Evolutionary conservation across 805 yeast species (phyloP).

Genomic region (Maudiozyma pseudohumilis): DNA sequence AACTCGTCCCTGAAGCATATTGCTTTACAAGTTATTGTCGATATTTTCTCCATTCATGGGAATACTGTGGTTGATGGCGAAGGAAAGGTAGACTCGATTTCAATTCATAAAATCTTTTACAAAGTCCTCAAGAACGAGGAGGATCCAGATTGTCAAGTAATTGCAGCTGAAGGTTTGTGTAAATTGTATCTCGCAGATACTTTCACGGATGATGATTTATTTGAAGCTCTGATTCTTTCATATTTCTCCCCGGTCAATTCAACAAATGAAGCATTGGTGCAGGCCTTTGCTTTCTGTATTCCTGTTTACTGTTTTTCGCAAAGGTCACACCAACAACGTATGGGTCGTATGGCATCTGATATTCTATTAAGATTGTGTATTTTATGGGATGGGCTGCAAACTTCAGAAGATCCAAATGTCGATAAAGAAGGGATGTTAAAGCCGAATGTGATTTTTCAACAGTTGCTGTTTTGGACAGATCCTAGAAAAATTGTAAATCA

Average conservation of each 20-base stretch:
- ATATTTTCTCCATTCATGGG: constrained; percentile 72
- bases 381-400: constrained; percentile 32
- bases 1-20: constrained; percentile 51
- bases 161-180: constrained; percentile 78
- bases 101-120: constrained; percentile 60
- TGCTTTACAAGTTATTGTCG: constrained; percentile 64
- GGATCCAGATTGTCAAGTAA: constrained; percentile 60
- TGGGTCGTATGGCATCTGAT: constrained; percentile 57
- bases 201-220: constrained; percentile 56
- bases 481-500: constrained; percentile 54
- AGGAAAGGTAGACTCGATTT: constrained; percentile 53
- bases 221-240: constrained; percentile 59
- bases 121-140: constrained; percentile 48
- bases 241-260: constrained; percentile 66
- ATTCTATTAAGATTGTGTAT: constrained; percentile 49
- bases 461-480: constrained; percentile 76
- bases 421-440: constrained; percentile 22
- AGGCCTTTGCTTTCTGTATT: constrained; percentile 74
- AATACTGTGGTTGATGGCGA: constrained; percentile 52
- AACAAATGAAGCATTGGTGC: constrained; percentile 57
- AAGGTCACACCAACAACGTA: constrained; percentile 53
- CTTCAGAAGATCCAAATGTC: constrained; percentile 25
- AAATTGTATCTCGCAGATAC: constrained; percentile 73
- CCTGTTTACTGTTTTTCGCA: constrained; percentile 83
- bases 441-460: constrained; percentile 54